Percentiles rank a stretch among this genome's conserved stretches.
Evolutionary conservation across 2,329 filamentous ascomycete genomes (phyloP).

Genomic region (Hymenoscyphus fraxineus): DNA sequence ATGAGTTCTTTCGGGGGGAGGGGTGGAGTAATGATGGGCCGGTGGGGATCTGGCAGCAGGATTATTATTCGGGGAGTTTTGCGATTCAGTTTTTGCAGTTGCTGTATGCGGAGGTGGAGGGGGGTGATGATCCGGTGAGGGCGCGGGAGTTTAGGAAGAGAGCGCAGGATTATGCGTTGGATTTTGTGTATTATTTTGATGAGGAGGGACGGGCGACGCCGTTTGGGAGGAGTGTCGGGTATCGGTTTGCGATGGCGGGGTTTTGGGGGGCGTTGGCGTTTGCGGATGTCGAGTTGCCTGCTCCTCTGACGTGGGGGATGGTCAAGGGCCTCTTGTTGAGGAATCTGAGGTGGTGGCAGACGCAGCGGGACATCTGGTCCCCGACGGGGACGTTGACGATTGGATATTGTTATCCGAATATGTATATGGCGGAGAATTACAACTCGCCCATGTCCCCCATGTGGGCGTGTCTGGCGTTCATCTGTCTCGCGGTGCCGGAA

Average conservation of each 20-base stretch:
- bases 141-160: constrained; percentile 67
- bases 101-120: constrained; percentile 69
- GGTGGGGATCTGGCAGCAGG: constrained; percentile 76
- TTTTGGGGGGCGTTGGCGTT: constrained; percentile 79
- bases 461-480: constrained; percentile 77
- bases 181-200: constrained; percentile 74
- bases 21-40: constrained; percentile 83
- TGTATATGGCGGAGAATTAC: constrained; percentile 79
- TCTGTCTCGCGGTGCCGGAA: constrained; percentile 65
- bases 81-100: constrained; percentile 79
- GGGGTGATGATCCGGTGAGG: constrained; percentile 60
- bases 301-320: constrained; percentile 71
- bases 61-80: constrained; percentile 80
- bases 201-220: constrained; percentile 68
- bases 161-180: constrained; percentile 62
- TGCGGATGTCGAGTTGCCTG: constrained; percentile 68
- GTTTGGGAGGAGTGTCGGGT: constrained; percentile 74
- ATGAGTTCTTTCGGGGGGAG: constrained; percentile 77
- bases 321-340: constrained; percentile 72
- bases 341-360: constrained; percentile 77
- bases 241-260: constrained; percentile 81
- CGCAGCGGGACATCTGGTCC: constrained; percentile 70
- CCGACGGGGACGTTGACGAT: constrained; percentile 67
- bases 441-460: constrained; percentile 71
- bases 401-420: constrained; percentile 78